A percentile compares a stretch with the other conserved stretches of the same genome.
Evolutionary conservation across 345 rosid genomes (phyloP).

Genomic region (Murraya paniculata): DNA sequence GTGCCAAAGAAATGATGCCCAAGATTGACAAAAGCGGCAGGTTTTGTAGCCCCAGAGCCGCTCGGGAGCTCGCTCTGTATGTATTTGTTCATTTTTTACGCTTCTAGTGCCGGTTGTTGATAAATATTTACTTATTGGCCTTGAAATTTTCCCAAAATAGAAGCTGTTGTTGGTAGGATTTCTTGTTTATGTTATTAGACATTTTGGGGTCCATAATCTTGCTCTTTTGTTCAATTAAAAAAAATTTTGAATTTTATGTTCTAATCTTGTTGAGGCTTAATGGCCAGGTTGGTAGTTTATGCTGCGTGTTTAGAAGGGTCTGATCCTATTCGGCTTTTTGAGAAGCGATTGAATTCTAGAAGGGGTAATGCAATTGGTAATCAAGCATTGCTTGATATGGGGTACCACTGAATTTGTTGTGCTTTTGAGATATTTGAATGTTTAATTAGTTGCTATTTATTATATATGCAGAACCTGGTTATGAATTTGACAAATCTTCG

Average conservation of each 20-base stretch:
- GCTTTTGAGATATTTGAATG: not conserved
- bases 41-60: constrained; percentile 98
- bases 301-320: constrained; percentile 96
- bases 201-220: no score
- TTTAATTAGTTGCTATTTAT: constrained; percentile 9
- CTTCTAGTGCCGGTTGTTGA: not conserved
- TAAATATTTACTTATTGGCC: not conserved
- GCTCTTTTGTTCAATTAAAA: no score
- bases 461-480: constrained; percentile 63
- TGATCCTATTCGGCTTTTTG: constrained; percentile 86
- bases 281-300: constrained; percentile 61
- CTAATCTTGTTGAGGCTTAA: not conserved
- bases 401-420: not conserved
- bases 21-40: constrained; percentile 88
- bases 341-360: constrained; percentile 79
- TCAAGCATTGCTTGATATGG: not conserved
- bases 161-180: not conserved
- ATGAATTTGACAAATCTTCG: constrained; percentile 70
- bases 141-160: not conserved
- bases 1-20: constrained; percentile 53
- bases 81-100: not conserved
- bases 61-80: constrained; percentile 95
- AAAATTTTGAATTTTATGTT: not conserved
- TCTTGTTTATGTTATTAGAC: no score
- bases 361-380: constrained; percentile 47